These are phyloP conservation scores for Saccharomyces hybrid DNA, from an alignment of 1,139 yeast genomes.

Conservation along the genomic window DNA sequence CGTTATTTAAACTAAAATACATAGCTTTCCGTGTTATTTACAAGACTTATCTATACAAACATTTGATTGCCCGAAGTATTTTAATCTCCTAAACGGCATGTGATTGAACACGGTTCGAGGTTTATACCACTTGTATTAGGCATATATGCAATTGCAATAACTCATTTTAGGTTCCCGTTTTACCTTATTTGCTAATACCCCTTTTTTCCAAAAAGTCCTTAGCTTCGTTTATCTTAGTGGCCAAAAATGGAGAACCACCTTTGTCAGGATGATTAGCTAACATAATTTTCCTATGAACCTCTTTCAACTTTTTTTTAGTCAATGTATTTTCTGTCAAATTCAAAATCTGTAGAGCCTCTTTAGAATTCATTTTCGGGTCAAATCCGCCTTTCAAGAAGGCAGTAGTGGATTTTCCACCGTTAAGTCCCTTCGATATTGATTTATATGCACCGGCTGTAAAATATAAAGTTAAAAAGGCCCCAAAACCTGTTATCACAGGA, in stretches of 20 bases:
- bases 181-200: conserved; percentile 17
- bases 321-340: conserved; percentile 75
- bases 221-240: conserved; percentile 96
- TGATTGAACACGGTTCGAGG: neutral
- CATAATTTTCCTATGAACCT: conserved; percentile 89
- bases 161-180: neutral
- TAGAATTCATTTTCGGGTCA: conserved; percentile 80
- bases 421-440: conserved; percentile 51
- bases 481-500: conserved; percentile 67
- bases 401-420: conserved; percentile 42
- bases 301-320: conserved; percentile 73
- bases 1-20: conserved; percentile 12
- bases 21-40: neutral
- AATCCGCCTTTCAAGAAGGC: conserved; percentile 67
- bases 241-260: conserved; percentile 92
- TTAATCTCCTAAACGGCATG: neutral
- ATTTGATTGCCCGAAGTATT: conserved; percentile 9
- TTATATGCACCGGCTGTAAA: conserved; percentile 63
- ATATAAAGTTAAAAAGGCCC: conserved; percentile 59
- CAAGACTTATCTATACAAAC: neutral
- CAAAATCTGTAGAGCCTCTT: conserved; percentile 84
- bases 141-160: neutral
- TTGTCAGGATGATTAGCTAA: conserved; percentile 94
- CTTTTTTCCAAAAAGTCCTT: conserved; percentile 87
- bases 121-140: neutral